Conservation (phyloP, 495 filamentous ascomycete genomes). For the Delitschia confertaspora region DNA sequence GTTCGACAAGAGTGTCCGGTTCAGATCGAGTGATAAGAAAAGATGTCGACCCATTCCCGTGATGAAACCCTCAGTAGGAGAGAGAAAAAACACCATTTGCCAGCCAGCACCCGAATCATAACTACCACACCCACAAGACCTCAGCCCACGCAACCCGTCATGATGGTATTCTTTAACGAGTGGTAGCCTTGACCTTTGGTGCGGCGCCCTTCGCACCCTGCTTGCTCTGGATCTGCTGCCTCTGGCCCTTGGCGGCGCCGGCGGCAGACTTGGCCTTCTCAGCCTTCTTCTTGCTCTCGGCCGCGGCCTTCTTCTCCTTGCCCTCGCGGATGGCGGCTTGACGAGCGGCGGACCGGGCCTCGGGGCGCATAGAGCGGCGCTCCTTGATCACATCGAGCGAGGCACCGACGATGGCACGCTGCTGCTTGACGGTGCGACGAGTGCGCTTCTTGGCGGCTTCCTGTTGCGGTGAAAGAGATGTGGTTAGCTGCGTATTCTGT, state of each 20-base stretch:
- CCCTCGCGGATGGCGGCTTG: slow-evolving; percentile 81
- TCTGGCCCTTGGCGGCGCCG: slow-evolving; percentile 62
- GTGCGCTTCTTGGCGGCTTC: slow-evolving; percentile 99
- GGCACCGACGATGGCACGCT: slow-evolving; percentile 98
- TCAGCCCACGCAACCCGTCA: not conserved
- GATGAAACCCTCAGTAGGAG: slow-evolving; percentile 1
- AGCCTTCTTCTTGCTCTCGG: slow-evolving; percentile 87
- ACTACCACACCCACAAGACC: slow-evolving; percentile 2
- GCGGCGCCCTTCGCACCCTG: slow-evolving; percentile 89
- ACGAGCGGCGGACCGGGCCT: slow-evolving; percentile 89
- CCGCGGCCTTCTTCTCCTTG: slow-evolving; percentile 93
- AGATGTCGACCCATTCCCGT: slow-evolving; percentile 12
- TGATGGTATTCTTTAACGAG: slow-evolving; percentile 55
- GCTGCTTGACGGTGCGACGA: slow-evolving; percentile 94
- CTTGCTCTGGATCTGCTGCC: slow-evolving; percentile 78
- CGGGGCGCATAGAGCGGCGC: slow-evolving; percentile 83
- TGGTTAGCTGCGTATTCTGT: slow-evolving; percentile 6
- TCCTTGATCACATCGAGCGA: slow-evolving; percentile 99
- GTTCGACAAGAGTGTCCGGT: slow-evolving; percentile 10
- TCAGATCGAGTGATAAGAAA: slow-evolving; percentile 4
- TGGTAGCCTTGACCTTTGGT: slow-evolving; percentile 75
- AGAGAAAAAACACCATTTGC: not conserved
- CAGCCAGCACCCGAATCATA: slow-evolving; percentile 4
- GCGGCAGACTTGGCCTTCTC: slow-evolving; percentile 97
- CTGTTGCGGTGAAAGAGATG: slow-evolving; percentile 46